Conservation (phyloP, 257 asterid genomes). For the Solanum raphanifolium region DNA sequence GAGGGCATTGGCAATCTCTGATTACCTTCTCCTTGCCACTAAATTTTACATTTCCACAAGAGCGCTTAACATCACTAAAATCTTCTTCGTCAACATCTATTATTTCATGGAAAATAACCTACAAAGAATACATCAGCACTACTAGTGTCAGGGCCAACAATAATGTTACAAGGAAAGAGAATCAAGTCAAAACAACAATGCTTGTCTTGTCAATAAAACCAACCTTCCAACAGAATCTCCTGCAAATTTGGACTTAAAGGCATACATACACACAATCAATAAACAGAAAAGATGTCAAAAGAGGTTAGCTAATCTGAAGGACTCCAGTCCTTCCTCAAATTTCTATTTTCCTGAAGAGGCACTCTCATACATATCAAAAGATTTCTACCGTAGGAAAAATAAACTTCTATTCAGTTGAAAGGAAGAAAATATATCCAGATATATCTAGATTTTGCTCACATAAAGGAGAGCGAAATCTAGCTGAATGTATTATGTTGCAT, state of each 20-base stretch:
- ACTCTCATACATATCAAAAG: not conserved
- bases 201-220: not conserved
- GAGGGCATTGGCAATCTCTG: not conserved
- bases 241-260: not conserved
- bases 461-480: not conserved
- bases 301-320: not conserved
- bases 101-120: slow-evolving; percentile 54
- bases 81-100: slow-evolving; percentile 83
- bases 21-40: slow-evolving; percentile 64
- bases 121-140: slow-evolving; percentile 14
- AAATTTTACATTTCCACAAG: slow-evolving; percentile 23
- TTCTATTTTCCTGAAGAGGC: not conserved
- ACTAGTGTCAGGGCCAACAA: not conserved
- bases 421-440: not conserved
- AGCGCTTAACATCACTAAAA: slow-evolving; percentile 19
- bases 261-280: not conserved
- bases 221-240: not conserved
- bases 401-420: not conserved
- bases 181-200: not conserved
- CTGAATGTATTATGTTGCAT: not conserved
- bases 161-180: not conserved
- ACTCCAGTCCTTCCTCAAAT: not conserved
- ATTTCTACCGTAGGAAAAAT: not conserved
- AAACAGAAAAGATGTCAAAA: not conserved
- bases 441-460: not conserved